These are phyloP conservation scores for Streptanthus diversifolius DNA, from an alignment of 345 rosid species.

Conservation along the genomic window DNA sequence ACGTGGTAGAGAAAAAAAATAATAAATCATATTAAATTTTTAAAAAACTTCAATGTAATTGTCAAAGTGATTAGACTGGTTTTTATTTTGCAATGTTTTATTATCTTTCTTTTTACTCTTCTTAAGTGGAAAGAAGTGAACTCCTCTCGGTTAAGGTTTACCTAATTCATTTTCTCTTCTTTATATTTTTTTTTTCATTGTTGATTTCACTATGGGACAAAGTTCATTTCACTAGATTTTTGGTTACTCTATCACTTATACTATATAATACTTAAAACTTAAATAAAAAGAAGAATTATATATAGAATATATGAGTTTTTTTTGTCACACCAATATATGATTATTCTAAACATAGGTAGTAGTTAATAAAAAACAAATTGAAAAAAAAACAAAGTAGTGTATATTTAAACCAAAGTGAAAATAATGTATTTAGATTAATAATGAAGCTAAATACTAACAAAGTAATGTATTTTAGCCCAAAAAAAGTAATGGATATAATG, in stretches of 20 bases:
- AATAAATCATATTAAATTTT: not conserved
- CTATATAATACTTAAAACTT: not conserved
- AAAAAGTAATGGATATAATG: not conserved
- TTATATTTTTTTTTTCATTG: not conserved
- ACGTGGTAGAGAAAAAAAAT: not conserved
- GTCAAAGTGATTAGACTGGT: not conserved
- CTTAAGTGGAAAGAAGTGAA: not conserved
- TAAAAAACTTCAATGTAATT: not conserved
- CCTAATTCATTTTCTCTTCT: not conserved
- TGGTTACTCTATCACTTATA: not conserved
- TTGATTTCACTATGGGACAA: not conserved
- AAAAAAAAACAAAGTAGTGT: slow-evolving; percentile 1
- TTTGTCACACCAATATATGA: too few species aligned
- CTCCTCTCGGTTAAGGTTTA: not conserved
- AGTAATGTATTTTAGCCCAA: slow-evolving; percentile 1
- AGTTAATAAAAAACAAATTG: not conserved
- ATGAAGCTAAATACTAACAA: slow-evolving; percentile 2
- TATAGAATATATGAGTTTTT: not conserved
- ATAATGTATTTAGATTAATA: not conserved
- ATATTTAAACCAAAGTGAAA: not conserved
- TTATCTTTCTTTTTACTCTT: not conserved
- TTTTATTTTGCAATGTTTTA: not conserved
- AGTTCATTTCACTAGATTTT: not conserved
- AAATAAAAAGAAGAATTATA: not conserved
- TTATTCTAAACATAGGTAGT: too few species aligned